Base-by-base conservation (phyloP, 2,329 filamentous ascomycete genomes). In the Hyphodiscus sp. region DNA sequence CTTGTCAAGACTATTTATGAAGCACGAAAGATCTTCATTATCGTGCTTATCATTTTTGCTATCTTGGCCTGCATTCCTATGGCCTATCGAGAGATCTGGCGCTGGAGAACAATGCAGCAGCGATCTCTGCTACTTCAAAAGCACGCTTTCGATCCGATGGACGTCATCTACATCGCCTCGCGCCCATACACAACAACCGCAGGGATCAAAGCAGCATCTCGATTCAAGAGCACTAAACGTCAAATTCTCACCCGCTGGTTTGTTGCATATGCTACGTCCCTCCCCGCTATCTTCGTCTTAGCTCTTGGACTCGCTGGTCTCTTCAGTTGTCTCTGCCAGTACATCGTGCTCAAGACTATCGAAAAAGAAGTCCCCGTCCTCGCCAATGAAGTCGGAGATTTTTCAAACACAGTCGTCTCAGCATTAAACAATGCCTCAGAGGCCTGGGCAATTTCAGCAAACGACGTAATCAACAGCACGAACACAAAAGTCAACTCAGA, bases 151-250 rank as follows among this genome's bases (percentile, higher is more conserved):
- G 91, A 97, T 65, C 80, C 87, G 0, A 83, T 96, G 78, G 92
- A 97, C 67, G 83, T 91, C 38, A 82, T 95, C 43, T 95, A 96
- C 71, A 87, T 96, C 61, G 83, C 86, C 30, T 91, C 89, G 33
- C 82, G 90, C 20, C 91, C 92, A 1, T 82, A 86, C 62, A 89
- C 90, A 1, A 82, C 89, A 1, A 77, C 78, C 1, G 73, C 79
- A 26, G 92, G 91, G 42, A 79, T 96, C 67, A 85, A 80, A 70
- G 62, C 88, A 19, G 82, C 87, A 7, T 79, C 78, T 49, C 78
- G 75, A 54, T 83, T 92, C 71, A 80, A 79, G 50, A 70, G 80
- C 69, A 72, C 71, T 71, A 65, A 78, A 61, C 79, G 81, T 49
- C 85, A 90, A 68, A 80, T 88, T 45, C 77, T 96, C 43, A 49